Base-by-base conservation (phyloP, 139 green algal species). In the Asterochloris erici region DNA sequence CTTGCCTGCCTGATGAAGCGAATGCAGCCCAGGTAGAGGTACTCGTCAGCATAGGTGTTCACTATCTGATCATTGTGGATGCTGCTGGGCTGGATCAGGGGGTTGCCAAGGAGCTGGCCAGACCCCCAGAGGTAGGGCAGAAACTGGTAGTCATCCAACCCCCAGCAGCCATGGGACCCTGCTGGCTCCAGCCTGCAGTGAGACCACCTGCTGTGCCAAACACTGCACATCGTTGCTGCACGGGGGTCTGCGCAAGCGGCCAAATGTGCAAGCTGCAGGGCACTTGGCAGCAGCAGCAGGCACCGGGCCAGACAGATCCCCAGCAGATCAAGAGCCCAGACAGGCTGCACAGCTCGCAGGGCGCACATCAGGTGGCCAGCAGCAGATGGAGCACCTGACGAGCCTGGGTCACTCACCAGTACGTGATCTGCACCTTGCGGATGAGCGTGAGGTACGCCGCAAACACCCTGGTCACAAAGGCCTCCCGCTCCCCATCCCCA, bases 141-240 rank as follows among this genome's bases (percentile, higher is more conserved):
- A 86, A 99, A 98, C 71, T 98, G 93, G 91, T 99, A 99, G 88
- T 99, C 97, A 83, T 99, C 97, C 81, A 99, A 88, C 6, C 97
- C 97, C 97, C 97, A 99, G 71, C 98, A 95, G 27, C 97, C 97
- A 84, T 98, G 96, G 16, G 90, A 96, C 1, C 97, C 97, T 6
- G 97, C 97, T 4, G 97, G 97, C 89, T 99, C 97, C 74, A 99
- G 83, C 83, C 83, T 86, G 77, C 77, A 83, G 11, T 77, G n/a
- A 28, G 24, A 60, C 24, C 23, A 28, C n/a, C 71, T 60, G 23
- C 19, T 38, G n/a, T 47, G 24, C 16, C 23, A 4, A 71, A 71
- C 19, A 26, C 66, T 71, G 66, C 19, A 71, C 66, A 71, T 9
- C 10, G 66, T 54, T 71, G 66, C 66, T 71, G 66, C 17, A 71